A percentile compares a stretch with the other conserved stretches of the same genome.
These are phyloP conservation scores for Phytophthora foliorum DNA, from an alignment of 352 stramenopile species.

Conservation along the genomic window DNA sequence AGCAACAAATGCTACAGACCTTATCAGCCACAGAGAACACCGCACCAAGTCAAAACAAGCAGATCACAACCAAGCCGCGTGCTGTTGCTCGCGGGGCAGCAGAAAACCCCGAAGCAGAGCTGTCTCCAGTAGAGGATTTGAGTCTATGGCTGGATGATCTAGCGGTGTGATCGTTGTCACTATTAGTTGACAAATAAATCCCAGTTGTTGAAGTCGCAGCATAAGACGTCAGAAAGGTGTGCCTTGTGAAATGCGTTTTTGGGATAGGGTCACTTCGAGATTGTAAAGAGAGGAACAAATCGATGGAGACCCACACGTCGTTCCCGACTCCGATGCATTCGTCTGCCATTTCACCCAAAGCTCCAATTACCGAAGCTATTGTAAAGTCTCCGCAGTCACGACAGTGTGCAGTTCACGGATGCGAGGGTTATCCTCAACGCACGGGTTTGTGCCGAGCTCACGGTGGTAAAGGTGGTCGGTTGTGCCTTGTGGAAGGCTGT, in stretches of 20 bases:
- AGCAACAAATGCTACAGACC: constrained; percentile 20
- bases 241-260: constrained; percentile 18
- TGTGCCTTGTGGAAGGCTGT: constrained; percentile 25
- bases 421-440: constrained; percentile 19
- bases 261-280: neutral
- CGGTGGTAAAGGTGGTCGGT: constrained; percentile 18
- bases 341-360: neutral
- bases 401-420: constrained; percentile 19
- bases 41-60: constrained; percentile 3
- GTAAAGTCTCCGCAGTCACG: constrained; percentile 1
- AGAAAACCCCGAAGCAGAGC: constrained; percentile 4
- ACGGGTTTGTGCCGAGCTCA: constrained; percentile 26
- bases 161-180: neutral
- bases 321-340: neutral
- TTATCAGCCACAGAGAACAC: neutral
- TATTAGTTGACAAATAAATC: neutral
- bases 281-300: constrained; percentile 2
- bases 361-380: neutral
- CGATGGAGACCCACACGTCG: constrained; percentile 6
- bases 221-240: neutral
- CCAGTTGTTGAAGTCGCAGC: constrained; percentile 3
- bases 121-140: constrained; percentile 27
- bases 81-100: neutral
- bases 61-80: constrained; percentile 14
- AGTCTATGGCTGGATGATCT: constrained; percentile 24